These are phyloP conservation scores for Claviceps africana DNA, from an alignment of 2,329 filamentous ascomycete species.

Conservation along the genomic window DNA sequence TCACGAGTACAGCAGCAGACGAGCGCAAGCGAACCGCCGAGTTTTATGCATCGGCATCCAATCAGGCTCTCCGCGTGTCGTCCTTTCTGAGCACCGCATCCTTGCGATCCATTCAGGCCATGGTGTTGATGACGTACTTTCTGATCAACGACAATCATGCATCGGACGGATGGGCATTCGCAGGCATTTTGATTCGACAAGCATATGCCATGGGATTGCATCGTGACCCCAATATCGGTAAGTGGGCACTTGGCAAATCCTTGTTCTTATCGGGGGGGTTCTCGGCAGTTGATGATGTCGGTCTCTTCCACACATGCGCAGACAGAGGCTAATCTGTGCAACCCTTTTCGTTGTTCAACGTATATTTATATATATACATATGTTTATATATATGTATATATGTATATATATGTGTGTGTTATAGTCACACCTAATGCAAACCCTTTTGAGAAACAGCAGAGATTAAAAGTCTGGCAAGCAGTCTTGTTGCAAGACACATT, in stretches of 20 bases:
- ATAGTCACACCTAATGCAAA: constrained; percentile 49
- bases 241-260: constrained; percentile 4
- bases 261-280: not conserved
- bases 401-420: not conserved
- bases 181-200: constrained; percentile 62
- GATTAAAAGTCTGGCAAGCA: constrained; percentile 70
- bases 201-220: constrained; percentile 72
- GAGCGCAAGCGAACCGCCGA: constrained; percentile 64
- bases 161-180: constrained; percentile 71
- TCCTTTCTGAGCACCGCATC: constrained; percentile 66
- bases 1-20: constrained; percentile 40
- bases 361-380: not conserved
- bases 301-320: not conserved
- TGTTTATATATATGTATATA: not conserved
- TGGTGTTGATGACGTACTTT: constrained; percentile 70
- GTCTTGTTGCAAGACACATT: constrained; percentile 72
- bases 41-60: constrained; percentile 67
- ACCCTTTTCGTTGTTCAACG: not conserved
- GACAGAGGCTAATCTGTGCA: not conserved
- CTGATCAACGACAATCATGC: constrained; percentile 78
- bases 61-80: constrained; percentile 61
- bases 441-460: constrained; percentile 61
- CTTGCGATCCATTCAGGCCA: constrained; percentile 59
- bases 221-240: constrained; percentile 61
- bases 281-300: not conserved